Evolutionary conservation across 1,139 yeast species (phyloP), one percentile per base, ranked within the genome.

Genomic region (Debaryomyces fabryi): DNA sequence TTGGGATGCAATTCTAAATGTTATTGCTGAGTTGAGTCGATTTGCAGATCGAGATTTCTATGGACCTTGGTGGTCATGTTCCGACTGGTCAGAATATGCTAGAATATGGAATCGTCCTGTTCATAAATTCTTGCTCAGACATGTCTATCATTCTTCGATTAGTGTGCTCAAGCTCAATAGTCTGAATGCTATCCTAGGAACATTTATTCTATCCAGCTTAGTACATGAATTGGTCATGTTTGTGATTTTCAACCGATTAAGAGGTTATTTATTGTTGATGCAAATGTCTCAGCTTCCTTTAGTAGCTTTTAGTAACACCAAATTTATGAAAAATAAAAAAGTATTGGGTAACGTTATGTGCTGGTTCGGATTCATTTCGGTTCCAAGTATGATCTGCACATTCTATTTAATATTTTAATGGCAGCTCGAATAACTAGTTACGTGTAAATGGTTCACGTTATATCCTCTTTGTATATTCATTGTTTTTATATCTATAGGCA

Each of bases 41-140:
- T 93, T 86, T 67, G 97, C 92, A 2, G 98, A 93, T 63, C 80
- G 99, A 39, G 88, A 87, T 56, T 93, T 93, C 65, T 93, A 93
- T 60, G 96, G 96, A 3, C 89, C 91, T 39, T 93, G 99, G 99
- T 93, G 98, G 99, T 89, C 93, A 57, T 88, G 96, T 56, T 83
- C 88, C 25, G 86, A 91, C 44, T 93, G 97, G 97, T 91, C 88
- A 49, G 93, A 91, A 63, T 93, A 88, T 69, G 88, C 97, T 8
- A 79, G 97, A 55, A 84, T 88, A 55, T 95, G 99, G 99, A 93
- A 93, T 64, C 79, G 83, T 8, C 97, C 98, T 0, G 98, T 95
- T n/a, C 97, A 93, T 65, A 82, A 85, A 56, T 93, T 93, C 60
- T 72, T 93, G 51, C 72, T 91, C 40, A 81, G 98, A 54, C 99